Conservation (phyloP, 306 rosid genomes). For the Acacia acuminata region DNA sequence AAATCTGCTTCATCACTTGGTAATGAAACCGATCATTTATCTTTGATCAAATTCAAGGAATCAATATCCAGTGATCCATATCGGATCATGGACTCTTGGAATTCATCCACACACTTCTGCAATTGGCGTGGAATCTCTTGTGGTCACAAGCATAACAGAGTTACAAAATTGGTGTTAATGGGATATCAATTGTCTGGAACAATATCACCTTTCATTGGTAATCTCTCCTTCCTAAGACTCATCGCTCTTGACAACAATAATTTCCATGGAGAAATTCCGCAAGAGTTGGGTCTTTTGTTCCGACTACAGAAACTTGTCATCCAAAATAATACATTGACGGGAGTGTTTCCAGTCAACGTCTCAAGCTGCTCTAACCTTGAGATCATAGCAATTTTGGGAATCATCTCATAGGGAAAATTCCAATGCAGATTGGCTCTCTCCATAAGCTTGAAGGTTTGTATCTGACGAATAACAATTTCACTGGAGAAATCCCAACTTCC, state of each 20-base stretch:
- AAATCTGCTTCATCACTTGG: neutral
- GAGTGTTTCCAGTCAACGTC: slow-evolving; percentile 26
- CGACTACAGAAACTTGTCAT: neutral
- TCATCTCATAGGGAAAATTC: slow-evolving; percentile 18
- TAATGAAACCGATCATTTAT: neutral
- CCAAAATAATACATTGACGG: slow-evolving; percentile 5
- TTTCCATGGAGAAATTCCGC: neutral
- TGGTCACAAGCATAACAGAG: slow-evolving; percentile 21
- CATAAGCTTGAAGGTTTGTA: neutral
- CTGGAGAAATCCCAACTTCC: no score
- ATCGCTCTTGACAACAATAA: neutral
- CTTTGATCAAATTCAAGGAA: neutral
- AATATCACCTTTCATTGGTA: slow-evolving; percentile 24
- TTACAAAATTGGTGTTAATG: neutral
- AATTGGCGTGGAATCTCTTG: neutral
- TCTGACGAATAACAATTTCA: no score
- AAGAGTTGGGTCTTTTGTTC: slow-evolving; percentile 8
- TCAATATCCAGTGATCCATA: neutral
- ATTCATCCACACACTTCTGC: neutral
- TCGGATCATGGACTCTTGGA: neutral
- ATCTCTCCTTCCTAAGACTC: slow-evolving; percentile 8
- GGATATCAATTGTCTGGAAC: slow-evolving; percentile 1
- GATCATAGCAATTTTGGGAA: neutral
- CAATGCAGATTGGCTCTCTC: slow-evolving; percentile 25
- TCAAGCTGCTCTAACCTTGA: neutral